Conservation (phyloP, 208 protist species). For the Trypanosomatidae sp. region DNA sequence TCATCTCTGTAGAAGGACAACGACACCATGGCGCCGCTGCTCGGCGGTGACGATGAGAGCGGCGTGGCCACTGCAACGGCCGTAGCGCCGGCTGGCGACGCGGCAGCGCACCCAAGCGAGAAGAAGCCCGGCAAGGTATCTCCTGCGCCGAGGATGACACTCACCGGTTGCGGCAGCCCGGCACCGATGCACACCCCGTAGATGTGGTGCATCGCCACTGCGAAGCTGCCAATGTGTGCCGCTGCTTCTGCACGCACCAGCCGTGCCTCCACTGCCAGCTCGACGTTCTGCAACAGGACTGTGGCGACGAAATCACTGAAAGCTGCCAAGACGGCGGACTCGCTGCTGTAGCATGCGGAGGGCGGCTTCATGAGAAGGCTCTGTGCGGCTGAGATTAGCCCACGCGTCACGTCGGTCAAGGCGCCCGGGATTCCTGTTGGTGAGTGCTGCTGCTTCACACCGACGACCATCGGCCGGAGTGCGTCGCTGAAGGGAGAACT, state of each 20-base stretch:
- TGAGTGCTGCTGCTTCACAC: background rate
- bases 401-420: constrained; percentile 43
- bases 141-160: constrained; percentile 17
- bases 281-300: constrained; percentile 40
- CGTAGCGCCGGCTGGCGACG: background rate
- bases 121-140: constrained; percentile 19
- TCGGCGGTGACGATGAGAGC: background rate
- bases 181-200: constrained; percentile 54
- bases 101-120: constrained; percentile 22
- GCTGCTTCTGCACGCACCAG: constrained; percentile 66
- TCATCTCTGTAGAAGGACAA: constrained; percentile 23
- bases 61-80: background rate
- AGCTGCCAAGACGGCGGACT: constrained; percentile 36
- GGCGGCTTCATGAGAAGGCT: constrained; percentile 37
- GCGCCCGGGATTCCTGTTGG: constrained; percentile 25
- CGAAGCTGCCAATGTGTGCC: constrained; percentile 48
- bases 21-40: background rate
- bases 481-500: background rate
- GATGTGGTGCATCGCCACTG: constrained; percentile 57
- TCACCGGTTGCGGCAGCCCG: constrained; percentile 37
- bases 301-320: constrained; percentile 71
- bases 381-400: constrained; percentile 54
- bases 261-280: constrained; percentile 54
- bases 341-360: constrained; percentile 33
- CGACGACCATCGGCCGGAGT: background rate